Percentiles rank a stretch among this genome's conserved stretches.
These are phyloP conservation scores for Saccharomycopsis sp. DNA, from an alignment of 805 yeast genomes.

Conservation along the genomic window DNA sequence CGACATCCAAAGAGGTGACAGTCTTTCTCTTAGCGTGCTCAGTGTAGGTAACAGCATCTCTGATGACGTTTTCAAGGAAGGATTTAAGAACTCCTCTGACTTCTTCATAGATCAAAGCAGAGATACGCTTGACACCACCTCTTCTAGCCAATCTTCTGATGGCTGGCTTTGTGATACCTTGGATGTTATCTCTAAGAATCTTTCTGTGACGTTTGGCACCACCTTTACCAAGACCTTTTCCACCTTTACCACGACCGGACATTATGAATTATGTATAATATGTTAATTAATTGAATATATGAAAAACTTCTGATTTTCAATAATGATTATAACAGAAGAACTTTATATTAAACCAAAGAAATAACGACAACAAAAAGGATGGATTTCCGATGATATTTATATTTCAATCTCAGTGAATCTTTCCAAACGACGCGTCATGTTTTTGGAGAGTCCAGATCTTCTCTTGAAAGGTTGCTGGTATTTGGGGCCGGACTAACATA, in stretches of 20 bases:
- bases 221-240: conserved; percentile 99
- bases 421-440: too few relatives aligned
- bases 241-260: conserved; percentile 99
- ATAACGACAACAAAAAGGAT: not conserved
- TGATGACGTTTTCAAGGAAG: conserved; percentile 93
- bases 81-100: conserved; percentile 95
- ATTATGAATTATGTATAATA: conserved; percentile 34
- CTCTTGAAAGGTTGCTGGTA: not conserved
- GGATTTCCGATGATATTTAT: not conserved
- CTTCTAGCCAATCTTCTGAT: conserved; percentile 99
- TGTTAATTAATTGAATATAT: not conserved
- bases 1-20: conserved; percentile 97
- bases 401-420: too few relatives aligned
- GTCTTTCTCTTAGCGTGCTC: conserved; percentile 99
- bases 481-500: not conserved
- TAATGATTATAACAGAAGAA: not conserved
- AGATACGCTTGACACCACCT: conserved; percentile 99
- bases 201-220: conserved; percentile 99
- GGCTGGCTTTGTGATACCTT: conserved; percentile 99
- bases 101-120: conserved; percentile 97
- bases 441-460: too few relatives aligned
- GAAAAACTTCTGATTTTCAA: not conserved
- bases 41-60: conserved; percentile 99
- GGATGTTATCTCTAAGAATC: conserved; percentile 98
- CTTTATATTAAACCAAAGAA: not conserved